These are phyloP conservation scores for Aureobasidium melanogenum DNA, from an alignment of 2,329 filamentous ascomycete species.

Conservation along the genomic window DNA sequence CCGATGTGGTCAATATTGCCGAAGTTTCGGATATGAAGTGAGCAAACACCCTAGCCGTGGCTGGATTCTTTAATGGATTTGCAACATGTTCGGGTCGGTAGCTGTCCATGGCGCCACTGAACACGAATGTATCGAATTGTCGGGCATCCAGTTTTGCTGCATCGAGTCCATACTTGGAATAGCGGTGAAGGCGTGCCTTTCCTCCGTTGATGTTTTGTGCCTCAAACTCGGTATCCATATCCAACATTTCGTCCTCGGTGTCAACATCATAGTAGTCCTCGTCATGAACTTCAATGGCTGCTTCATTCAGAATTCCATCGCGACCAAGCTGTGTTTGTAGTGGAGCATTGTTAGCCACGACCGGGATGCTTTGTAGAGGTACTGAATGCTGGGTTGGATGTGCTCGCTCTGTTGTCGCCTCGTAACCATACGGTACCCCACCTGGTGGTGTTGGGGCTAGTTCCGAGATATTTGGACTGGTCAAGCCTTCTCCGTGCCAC, in stretches of 20 bases:
- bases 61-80: slow-evolving; percentile 66
- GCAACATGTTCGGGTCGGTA: slow-evolving; percentile 40
- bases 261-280: slow-evolving; percentile 43
- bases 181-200: background rate
- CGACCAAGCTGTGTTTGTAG: slow-evolving; percentile 14
- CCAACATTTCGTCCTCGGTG: slow-evolving; percentile 39
- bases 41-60: slow-evolving; percentile 75
- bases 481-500: background rate
- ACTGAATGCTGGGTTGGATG: background rate
- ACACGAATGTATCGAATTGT: slow-evolving; percentile 39
- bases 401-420: background rate
- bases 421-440: background rate
- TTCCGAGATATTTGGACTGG: background rate
- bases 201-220: background rate
- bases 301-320: slow-evolving; percentile 26
- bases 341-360: background rate
- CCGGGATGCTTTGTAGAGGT: background rate
- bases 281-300: slow-evolving; percentile 37
- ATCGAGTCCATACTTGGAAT: background rate
- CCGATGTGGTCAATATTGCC: slow-evolving; percentile 77
- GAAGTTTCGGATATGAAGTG: slow-evolving; percentile 89
- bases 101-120: slow-evolving; percentile 35
- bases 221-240: slow-evolving; percentile 23
- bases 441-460: background rate
- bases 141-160: slow-evolving; percentile 23